Conservation (phyloP, 2,329 filamentous ascomycete species). For the Penicillium concentricum region DNA sequence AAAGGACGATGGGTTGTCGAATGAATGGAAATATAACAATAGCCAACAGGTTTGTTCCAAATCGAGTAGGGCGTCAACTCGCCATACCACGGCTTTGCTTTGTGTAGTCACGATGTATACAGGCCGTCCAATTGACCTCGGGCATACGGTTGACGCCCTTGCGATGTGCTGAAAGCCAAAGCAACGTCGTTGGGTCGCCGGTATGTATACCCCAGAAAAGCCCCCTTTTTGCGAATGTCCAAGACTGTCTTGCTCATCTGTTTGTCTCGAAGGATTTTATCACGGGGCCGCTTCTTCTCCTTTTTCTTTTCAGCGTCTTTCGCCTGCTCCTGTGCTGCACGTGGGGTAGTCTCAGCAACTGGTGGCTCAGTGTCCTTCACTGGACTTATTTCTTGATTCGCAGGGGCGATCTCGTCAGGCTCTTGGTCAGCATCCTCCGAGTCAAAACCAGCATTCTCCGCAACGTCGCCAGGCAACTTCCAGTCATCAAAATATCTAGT, state of each 20-base stretch:
- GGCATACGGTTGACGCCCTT: constrained; percentile 28
- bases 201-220: constrained; percentile 90
- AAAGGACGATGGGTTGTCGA: background rate
- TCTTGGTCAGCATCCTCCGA: constrained; percentile 9
- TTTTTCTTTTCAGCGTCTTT: constrained; percentile 46
- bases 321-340: constrained; percentile 37
- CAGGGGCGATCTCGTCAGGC: background rate
- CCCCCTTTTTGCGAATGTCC: constrained; percentile 74
- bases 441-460: constrained; percentile 24
- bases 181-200: constrained; percentile 46
- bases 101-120: constrained; percentile 16
- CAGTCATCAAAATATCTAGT: constrained; percentile 85
- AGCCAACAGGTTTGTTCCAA: background rate
- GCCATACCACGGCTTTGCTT: background rate
- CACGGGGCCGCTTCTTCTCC: constrained; percentile 77
- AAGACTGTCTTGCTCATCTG: constrained; percentile 66
- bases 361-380: background rate
- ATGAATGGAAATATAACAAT: background rate
- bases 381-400: background rate
- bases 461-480: constrained; percentile 64
- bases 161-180: constrained; percentile 35
- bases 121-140: constrained; percentile 27
- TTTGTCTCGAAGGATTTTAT: constrained; percentile 76
- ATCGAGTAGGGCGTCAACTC: background rate
- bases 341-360: background rate